Evolutionary conservation across 1,139 yeast species (phyloP).

Genomic region (Kurtzmaniella natalensis): DNA sequence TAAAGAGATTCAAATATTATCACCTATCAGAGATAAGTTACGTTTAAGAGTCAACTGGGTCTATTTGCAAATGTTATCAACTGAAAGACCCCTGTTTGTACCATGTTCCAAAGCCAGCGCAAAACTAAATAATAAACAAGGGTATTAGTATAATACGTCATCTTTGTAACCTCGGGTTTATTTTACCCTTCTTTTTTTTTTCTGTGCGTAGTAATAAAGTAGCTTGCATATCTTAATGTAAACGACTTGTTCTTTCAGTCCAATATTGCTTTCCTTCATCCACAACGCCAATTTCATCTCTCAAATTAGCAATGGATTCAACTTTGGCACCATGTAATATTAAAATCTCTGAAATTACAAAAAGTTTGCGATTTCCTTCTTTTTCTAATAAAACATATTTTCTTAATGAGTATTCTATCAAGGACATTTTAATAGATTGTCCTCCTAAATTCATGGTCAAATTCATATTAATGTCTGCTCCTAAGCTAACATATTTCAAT

Average conservation of each 20-base stretch:
- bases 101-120: too few relatives aligned
- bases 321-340: constrained; percentile 58
- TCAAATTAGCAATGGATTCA: constrained; percentile 21
- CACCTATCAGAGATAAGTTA: too few relatives aligned
- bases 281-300: constrained; percentile 29
- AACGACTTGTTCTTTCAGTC: constrained; percentile 41
- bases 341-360: constrained; percentile 72
- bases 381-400: constrained; percentile 36
- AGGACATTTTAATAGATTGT: constrained; percentile 28
- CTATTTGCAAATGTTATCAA: too few relatives aligned
- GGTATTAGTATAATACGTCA: too few relatives aligned
- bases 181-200: too few relatives aligned
- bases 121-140: too few relatives aligned
- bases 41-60: too few relatives aligned
- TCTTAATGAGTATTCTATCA: constrained; percentile 60
- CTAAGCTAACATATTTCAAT: constrained; percentile 44
- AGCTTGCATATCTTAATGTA: too few relatives aligned
- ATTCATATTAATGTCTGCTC: constrained; percentile 43
- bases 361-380: constrained; percentile 25
- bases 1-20: not conserved
- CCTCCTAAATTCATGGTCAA: constrained; percentile 26
- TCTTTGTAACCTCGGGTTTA: too few relatives aligned
- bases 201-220: too few relatives aligned
- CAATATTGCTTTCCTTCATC: constrained; percentile 50
- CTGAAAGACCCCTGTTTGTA: too few relatives aligned